phyloP scores from a whole-genome alignment of 306 rosid genomes.

The Echinosophora koreensis region DNA sequence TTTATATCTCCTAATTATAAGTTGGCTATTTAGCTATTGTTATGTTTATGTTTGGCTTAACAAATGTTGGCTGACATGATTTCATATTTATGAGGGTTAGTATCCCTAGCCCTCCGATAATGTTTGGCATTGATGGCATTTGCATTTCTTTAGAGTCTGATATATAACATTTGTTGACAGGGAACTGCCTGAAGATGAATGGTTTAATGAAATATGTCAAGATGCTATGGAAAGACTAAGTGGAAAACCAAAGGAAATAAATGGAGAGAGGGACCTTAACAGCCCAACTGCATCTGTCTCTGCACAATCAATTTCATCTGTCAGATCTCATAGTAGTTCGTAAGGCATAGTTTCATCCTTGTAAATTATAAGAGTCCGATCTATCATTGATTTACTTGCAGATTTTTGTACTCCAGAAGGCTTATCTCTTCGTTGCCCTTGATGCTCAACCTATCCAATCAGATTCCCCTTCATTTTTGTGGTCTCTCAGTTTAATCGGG shows the following conservation, averaged over 20 bases:
- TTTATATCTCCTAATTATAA: not conserved
- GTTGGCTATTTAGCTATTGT: not conserved
- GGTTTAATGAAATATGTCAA: slow-evolving; percentile 90
- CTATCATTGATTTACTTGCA: slow-evolving; percentile 33
- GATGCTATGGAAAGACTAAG: slow-evolving; percentile 87
- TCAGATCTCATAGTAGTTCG: slow-evolving; percentile 91
- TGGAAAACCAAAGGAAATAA: slow-evolving; percentile 84
- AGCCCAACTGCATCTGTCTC: slow-evolving; percentile 99
- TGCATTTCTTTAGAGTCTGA: slow-evolving; percentile 21
- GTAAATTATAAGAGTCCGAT: slow-evolving; percentile 52
- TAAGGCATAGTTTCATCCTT: slow-evolving; percentile 52
- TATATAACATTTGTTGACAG: slow-evolving; percentile 54
- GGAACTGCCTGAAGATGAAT: slow-evolving; percentile 89
- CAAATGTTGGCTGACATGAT: not conserved
- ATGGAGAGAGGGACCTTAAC: slow-evolving; percentile 82
- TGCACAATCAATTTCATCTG: slow-evolving; percentile 94
- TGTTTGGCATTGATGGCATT: slow-evolving; percentile 6
- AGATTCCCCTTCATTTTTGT: not conserved
- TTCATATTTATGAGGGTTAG: not conserved
- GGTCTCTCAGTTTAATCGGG: slow-evolving; percentile 22
- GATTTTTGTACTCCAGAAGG: slow-evolving; percentile 45
- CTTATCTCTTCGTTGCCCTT: slow-evolving; percentile 33
- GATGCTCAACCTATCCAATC: slow-evolving; percentile 8
- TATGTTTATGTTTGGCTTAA: not conserved
- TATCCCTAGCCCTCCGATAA: not conserved